These are phyloP conservation scores for Neofusicoccum sp. DNA, from an alignment of 2,329 filamentous ascomycete genomes.

Conservation along the genomic window DNA sequence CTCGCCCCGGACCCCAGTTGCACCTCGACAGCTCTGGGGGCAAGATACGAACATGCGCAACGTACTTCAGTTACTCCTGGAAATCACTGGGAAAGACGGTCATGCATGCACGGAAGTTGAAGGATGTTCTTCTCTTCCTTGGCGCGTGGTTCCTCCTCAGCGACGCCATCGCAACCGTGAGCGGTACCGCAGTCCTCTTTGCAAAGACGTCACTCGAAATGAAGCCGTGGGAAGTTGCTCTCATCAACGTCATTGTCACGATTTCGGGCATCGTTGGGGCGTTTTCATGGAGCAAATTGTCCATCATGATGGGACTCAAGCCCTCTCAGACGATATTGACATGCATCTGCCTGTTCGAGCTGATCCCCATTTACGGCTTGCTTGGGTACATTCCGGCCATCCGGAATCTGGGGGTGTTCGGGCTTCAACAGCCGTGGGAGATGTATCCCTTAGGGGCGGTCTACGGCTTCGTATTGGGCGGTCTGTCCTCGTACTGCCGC, in stretches of 20 bases:
- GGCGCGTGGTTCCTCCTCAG: slow-evolving; percentile 92
- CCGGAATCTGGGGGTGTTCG: slow-evolving; percentile 71
- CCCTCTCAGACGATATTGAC: slow-evolving; percentile 88
- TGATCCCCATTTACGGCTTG: slow-evolving; percentile 90
- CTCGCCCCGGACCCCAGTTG: slow-evolving; percentile 81
- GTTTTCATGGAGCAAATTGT: slow-evolving; percentile 84
- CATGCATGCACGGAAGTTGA: slow-evolving; percentile 69
- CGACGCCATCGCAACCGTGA: slow-evolving; percentile 92
- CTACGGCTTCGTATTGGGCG: slow-evolving; percentile 93
- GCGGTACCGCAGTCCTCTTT: slow-evolving; percentile 91
- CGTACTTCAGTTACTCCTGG: slow-evolving; percentile 85
- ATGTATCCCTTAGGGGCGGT: slow-evolving; percentile 92
- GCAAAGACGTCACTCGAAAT: slow-evolving; percentile 92
- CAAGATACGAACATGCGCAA: slow-evolving; percentile 58
- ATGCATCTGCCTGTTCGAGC: slow-evolving; percentile 88
- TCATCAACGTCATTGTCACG: slow-evolving; percentile 94
- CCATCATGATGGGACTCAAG: slow-evolving; percentile 66
- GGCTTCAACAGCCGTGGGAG: slow-evolving; percentile 93
- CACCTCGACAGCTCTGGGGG: slow-evolving; percentile 27
- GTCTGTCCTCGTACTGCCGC: slow-evolving; percentile 87
- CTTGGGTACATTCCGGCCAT: slow-evolving; percentile 85
- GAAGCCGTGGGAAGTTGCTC: slow-evolving; percentile 80
- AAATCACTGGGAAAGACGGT: slow-evolving; percentile 80
- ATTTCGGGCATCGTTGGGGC: slow-evolving; percentile 82
- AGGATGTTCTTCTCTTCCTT: slow-evolving; percentile 78